Base-by-base conservation (phyloP, 441 rosid species). In the Macaranga tanarius region DNA sequence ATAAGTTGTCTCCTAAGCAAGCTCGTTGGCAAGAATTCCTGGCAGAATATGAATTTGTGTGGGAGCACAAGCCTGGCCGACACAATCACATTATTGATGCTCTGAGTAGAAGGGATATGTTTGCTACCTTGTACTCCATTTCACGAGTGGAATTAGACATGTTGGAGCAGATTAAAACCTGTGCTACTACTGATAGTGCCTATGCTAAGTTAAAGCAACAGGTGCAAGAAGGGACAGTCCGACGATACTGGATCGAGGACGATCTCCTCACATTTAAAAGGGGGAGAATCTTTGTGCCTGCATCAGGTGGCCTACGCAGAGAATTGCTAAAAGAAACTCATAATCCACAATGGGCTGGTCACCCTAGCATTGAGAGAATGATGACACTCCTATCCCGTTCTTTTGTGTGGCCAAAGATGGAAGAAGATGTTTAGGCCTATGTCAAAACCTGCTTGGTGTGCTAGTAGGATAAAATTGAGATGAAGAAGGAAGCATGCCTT, bases 171-270 rank as follows among this genome's bases (percentile, higher is more conserved):
- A n/a, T 70, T 4, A 16, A 8, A 5, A 2, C 0, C 0, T 0
- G 0, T 8, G 19, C 0, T 3, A 0, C 1, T 1, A 0, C 17
- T 0, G 38, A 57, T 16, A 15, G 0, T 1, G 5, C 8, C 1
- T 69, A 69, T 2, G 2, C 10, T 0, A 44, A n/a, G 0, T 1
- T 58, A 10, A 22, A 57, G 2, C 12, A 45, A 19, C 44, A 26
- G 3, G 56, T 34, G 26, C 4, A 15, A 10, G 55, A 38, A 5
- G 34, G 48, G 1, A 16, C 38, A 2, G 8, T 38, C 12, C 0
- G 28, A 11, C 3, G 54, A 8, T 72, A 62, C 5, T 72, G 25
- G 38, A 0, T 72, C 0, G 40, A 52, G 0, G 10, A 63, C 4
- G 12, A 50, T 7, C 19, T 73, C 0, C 7, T 72, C 0, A 0